These are phyloP conservation scores for Aspergillus versicolor DNA, from an alignment of 2,329 filamentous ascomycete species.

Conservation along the genomic window DNA sequence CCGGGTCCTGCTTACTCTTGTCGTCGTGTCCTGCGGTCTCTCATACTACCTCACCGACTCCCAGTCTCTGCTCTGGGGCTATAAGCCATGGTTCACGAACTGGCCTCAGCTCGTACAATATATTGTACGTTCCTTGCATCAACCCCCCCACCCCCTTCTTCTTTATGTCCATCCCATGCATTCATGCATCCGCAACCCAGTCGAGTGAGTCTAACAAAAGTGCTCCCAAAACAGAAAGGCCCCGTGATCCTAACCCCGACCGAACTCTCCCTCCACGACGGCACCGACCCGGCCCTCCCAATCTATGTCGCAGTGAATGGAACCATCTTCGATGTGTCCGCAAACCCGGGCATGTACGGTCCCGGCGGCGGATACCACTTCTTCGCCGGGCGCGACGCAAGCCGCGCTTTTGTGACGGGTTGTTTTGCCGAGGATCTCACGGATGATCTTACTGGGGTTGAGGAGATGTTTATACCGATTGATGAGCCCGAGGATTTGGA, in stretches of 20 bases:
- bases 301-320: slow-evolving; percentile 84
- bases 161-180: too few species aligned
- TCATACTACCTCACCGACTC: slow-evolving; percentile 75
- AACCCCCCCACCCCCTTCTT: not conserved
- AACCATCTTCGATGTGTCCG: slow-evolving; percentile 64
- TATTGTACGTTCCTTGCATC: slow-evolving; percentile 52
- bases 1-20: slow-evolving; percentile 66
- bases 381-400: slow-evolving; percentile 84
- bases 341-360: slow-evolving; percentile 62
- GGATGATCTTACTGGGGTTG: slow-evolving; percentile 80
- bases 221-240: slow-evolving; percentile 38
- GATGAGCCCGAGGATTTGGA: slow-evolving; percentile 55
- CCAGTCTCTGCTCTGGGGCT: slow-evolving; percentile 69
- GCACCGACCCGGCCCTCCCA: slow-evolving; percentile 69
- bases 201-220: not conserved
- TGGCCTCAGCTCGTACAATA: slow-evolving; percentile 60
- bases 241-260: slow-evolving; percentile 71
- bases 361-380: slow-evolving; percentile 82
- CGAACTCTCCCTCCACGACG: slow-evolving; percentile 74
- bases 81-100: slow-evolving; percentile 61
- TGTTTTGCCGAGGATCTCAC: slow-evolving; percentile 87
- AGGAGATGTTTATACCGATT: slow-evolving; percentile 75
- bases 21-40: slow-evolving; percentile 65
- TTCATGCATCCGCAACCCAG: not conserved
- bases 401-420: slow-evolving; percentile 85